Evolutionary conservation across 1,139 yeast species (phyloP), one percentile per base, ranked within the genome.

Genomic region (Yamadazyma buinensis): DNA sequence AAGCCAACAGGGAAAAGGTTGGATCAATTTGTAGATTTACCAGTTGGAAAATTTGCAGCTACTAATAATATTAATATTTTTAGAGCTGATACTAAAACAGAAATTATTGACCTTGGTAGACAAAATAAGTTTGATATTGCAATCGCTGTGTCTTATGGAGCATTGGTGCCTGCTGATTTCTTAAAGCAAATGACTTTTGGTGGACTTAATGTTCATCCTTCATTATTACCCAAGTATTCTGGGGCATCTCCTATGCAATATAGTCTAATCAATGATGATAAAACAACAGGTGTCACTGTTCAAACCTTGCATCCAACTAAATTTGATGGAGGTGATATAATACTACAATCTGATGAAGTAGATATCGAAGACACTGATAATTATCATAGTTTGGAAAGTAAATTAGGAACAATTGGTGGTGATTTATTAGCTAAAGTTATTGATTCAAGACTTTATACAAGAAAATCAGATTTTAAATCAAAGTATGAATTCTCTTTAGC

Each of bases 181-280:
- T 56, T 92, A 3, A 35, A 51, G 0, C 29, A 52, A 0, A 60
- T 82, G 27, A 55, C 59, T 8, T 77, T 59, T 50, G 90, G 92
- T 1, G 95, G 97, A 0, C 52, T 92, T 17, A 92, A 92, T 52
- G 90, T 92, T 0, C 99, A 92, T 54, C 99, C 99, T 0, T 87
- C 97, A 0, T 57, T 90, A 13, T 67, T 92, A 10, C 98, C 98
- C 0, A 64, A 61, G 33, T 80, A 85, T 50, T 74, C 90, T 1
- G 99, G 99, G 0, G 80, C 97, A 0, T 83, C 97, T 2, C 99
- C 99, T 0, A 61, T 94, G 6, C 97, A 92, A 44, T 72, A 78
- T 42, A 81, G 96, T 0, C 57, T 94, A 17, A 57, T 88, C 49
- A 77, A 84, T 43, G 69, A 69, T 34, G 92, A 84, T 44, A 28